Evolutionary conservation across 164 flowering plant species (phyloP), one percentile per base, ranked within the genome.

Genomic region (Sextonia rubra): DNA sequence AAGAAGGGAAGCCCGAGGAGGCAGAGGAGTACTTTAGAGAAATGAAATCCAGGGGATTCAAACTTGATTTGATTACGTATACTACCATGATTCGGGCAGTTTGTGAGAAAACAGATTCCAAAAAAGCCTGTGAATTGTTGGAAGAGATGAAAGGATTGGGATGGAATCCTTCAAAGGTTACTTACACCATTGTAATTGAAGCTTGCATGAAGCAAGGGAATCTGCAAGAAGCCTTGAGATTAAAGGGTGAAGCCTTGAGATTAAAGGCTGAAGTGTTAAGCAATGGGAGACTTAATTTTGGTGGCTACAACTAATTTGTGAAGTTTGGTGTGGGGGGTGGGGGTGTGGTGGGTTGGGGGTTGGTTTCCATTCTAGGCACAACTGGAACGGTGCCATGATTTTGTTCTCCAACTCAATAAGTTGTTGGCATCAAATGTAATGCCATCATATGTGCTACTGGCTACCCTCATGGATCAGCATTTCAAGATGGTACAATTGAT

Each of bases 251-350:
- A 74, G 89, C n/a, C n/a, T n/a, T n/a, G n/a, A n/a, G n/a, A n/a
- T n/a, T n/a, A n/a, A 88, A 83, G 77, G 92, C 89, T 79, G 94
- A 88, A 74, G 89, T 90, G 97, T 24, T 88, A 47, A 56, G 64
- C 37, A 61, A 70, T 78, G 94, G 94, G 47, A 68, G 65, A 23
- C 75, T 71, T 0, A 71, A 93, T 85, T 80, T 64, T 89, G 82
- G 84, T 83, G 66, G 88, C 85, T 72, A 86, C 83, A 23, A 91
- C 90, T 11, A 86, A 85, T 69, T 78, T 93, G 77, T 93, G 72
- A 87, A 86, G n/a, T n/a, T n/a, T n/a, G n/a, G n/a, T n/a, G n/a
- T n/a, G n/a, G n/a, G n/a, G n/a, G n/a, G n/a, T n/a, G n/a, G n/a
- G n/a, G n/a, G n/a, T n/a, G n/a, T n/a, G n/a, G n/a, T n/a, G n/a